Base-by-base conservation (phyloP, 2,329 filamentous ascomycete genomes). In the Penicillium frequentans region DNA sequence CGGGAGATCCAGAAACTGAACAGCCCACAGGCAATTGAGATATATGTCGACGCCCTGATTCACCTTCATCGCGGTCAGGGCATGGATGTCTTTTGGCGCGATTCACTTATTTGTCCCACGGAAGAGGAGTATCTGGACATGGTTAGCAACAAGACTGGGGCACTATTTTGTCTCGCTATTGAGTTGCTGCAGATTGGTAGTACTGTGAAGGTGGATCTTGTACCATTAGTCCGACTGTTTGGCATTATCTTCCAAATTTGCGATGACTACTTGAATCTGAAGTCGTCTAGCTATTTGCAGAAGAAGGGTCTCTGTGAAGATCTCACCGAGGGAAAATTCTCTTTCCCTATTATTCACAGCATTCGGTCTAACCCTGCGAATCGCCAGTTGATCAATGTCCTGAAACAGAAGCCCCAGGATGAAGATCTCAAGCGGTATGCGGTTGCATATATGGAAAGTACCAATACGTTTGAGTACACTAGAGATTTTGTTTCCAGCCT, bases 71-170 rank as follows among this genome's bases (percentile, higher is more conserved):
- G 90, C 29, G 91, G 91, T 21, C 91, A 96, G 75, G 91, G 91
- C 63, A 93, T 96, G 89, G 92, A 96, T 67, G 82, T 96, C 37
- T 95, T 90, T 79, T 96, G 92, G 91, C 46, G 47, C 3, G 47
- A 50, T n/a, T 21, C 39, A 2, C 21, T 51, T 6, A 35, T 19
- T 10, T 59, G 49, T 44, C 57, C 57, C 10, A 42, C 49, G 7
- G 50, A 49, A 21, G 39, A 92, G 64, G 91, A 96, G 76, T 96
- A 96, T 76, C 83, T 96, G n/a, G 90, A 96, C 73, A 96, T 96
- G 91, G 91, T 96, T 11, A 86, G 86, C 66, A 93, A 96, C 77
- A 96, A 96, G 78, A 96, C 91, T 0, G 91, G 91, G 52, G 91
- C 91, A 0, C 81, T 96, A 1, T 96, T 96, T 79, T 84, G 91